Evolutionary conservation across 331 rosid genomes (phyloP), one percentile per base, ranked within the genome.

Genomic region (Pyrus hybrid): DNA sequence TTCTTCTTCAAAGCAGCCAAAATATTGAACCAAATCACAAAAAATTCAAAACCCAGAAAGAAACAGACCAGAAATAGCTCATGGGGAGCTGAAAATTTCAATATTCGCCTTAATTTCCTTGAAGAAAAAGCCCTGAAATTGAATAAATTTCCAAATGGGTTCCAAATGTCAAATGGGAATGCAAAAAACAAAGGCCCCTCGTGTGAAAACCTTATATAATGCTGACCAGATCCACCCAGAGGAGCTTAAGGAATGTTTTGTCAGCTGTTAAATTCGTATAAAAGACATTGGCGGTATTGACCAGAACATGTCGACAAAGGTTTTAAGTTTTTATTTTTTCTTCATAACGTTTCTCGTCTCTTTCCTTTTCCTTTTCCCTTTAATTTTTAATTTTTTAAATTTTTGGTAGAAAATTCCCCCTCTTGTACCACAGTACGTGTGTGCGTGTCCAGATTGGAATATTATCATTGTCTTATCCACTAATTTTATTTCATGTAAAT

Each of bases 211-310:
- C 80, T 82, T n/a, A 23, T 63, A 67, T 57, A 74, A 67, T 77
- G 63, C 77, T 71, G 89, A 85, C 80, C 88, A 83, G 92, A 91
- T 89, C 91, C 84, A 77, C 16, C 70, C 71, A 81, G 85, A 71
- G 70, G 76, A 80, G 79, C 83, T 73, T 21, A 72, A 75, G 67
- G 78, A 75, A 76, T 65, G 61, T 43, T 43, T 11, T 43, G 49
- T 35, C 33, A 26, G 77, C 43, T 72, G 47, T 29, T 72, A 45
- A 71, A 76, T 56, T 68, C 51, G 67, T 41, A 62, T 56, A 73
- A 53, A 72, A 68, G 14, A 13, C 77, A 64, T 74, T 62, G 53
- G 29, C 74, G 76, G 67, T 77, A 85, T 85, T 87, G 85, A 84
- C 81, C 73, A 74, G 75, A 37, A 68, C 67, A 81, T 21, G 83